These are phyloP conservation scores for Annona squamosa DNA, from an alignment of 164 flowering plant genomes.

Conservation along the genomic window DNA sequence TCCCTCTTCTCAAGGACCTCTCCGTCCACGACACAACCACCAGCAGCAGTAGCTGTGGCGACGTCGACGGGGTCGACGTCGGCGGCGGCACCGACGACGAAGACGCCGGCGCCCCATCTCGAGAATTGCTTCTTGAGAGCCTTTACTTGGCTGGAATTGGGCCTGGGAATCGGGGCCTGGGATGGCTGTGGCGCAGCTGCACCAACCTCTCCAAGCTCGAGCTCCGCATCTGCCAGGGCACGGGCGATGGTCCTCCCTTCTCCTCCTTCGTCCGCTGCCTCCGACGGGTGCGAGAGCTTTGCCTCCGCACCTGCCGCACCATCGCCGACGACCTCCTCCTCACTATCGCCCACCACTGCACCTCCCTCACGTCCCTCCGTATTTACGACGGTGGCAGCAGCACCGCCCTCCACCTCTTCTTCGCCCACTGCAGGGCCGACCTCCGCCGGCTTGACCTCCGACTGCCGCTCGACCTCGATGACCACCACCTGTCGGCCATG, in stretches of 20 bases:
- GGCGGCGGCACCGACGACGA: background rate
- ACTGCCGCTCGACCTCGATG: conserved; percentile 69
- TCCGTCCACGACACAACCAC: conserved; percentile 7
- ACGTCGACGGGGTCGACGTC: background rate
- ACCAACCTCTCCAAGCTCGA: conserved; percentile 32
- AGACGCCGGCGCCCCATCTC: background rate
- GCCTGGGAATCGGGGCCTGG: conserved; percentile 35
- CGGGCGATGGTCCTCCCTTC: conserved; percentile 36
- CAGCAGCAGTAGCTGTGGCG: background rate
- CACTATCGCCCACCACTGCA: conserved; percentile 42
- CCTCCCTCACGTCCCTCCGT: conserved; percentile 42
- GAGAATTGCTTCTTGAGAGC: conserved; percentile 46
- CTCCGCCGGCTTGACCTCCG: conserved; percentile 57
- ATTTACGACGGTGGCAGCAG: conserved; percentile 70
- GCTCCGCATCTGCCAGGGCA: conserved; percentile 51
- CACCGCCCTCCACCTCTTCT: conserved; percentile 48
- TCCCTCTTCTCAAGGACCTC: conserved; percentile 37
- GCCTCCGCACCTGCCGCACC: conserved; percentile 54
- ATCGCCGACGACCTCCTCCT: conserved; percentile 45
- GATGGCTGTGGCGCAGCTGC: conserved; percentile 70
- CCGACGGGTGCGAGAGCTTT: conserved; percentile 47
- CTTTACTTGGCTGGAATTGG: conserved; percentile 47
- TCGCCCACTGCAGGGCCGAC: conserved; percentile 26
- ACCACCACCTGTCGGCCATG: conserved; percentile 46
- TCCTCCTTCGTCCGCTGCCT: conserved; percentile 25